Base-by-base conservation (phyloP, 352 stramenopile species). In the Pythium folliculosum region DNA sequence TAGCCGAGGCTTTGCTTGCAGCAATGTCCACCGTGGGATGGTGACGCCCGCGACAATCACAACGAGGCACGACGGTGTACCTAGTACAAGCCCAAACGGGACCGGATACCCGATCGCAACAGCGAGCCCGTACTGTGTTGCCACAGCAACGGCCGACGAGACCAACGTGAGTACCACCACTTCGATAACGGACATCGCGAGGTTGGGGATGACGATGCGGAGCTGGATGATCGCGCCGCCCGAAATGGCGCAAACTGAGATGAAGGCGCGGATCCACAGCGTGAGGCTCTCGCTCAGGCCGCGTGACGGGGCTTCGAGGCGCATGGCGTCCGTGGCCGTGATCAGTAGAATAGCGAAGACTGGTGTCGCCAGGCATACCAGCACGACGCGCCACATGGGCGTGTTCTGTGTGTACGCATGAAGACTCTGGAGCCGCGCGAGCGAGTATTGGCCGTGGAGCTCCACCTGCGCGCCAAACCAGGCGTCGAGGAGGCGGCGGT, bases 21-120 rank as follows among this genome's bases (percentile, higher is more conserved):
- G 30, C 45, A 50, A 8, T 4, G 13, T 30, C 9, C 8, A 19
- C 3, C 35, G 27, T 1, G 27, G 45, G 5, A 53, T 13, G 5
- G 30, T 44, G 5, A 65, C 32, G 12, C 40, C 56, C 19, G 50
- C 30, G 12, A 66, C 60, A 30, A 64, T 48, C 25, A 55, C 27
- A 14, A 56, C 32, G 22, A 64, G 37, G 22, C 27, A 64, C 16
- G 44, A 25, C 7, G 45, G 43, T 12, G 45, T 48, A 4, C 57
- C 57, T 19, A 64, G n/a, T 0, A 55, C 45, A 27, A 64, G 25
- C 6, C 27, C 32, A 14, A 64, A 64, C 1, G 57, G 57, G 5
- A 64, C 30, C 16, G 57, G 57, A 30, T 56, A 64, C 22, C 57
- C 43, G 57, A 64, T 48, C 9, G 54, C 38, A n/a, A 50, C 23